These are phyloP conservation scores for Phytophthora uliginosa DNA, from an alignment of 352 stramenopile genomes.

Conservation along the genomic window DNA sequence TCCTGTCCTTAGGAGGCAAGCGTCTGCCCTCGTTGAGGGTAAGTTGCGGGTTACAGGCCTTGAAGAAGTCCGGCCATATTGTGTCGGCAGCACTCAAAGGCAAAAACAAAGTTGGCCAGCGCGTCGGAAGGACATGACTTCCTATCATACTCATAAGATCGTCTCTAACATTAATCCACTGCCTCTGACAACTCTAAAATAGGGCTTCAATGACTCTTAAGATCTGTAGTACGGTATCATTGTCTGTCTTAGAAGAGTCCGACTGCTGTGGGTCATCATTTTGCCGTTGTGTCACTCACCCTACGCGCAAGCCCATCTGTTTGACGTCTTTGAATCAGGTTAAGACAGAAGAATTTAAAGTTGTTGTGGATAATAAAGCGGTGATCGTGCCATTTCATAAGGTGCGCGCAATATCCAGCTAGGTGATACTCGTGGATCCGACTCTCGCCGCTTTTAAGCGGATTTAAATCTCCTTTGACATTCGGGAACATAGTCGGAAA, in stretches of 20 bases:
- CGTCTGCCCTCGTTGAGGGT: not conserved
- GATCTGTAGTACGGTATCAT: not conserved
- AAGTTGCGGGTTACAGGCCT: constrained; percentile 21
- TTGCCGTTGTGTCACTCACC: not conserved
- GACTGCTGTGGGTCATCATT: not conserved
- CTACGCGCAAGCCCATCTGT: constrained; percentile 12
- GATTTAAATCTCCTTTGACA: not conserved
- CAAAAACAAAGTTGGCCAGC: constrained; percentile 32
- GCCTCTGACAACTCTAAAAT: constrained; percentile 11
- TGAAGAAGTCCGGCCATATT: constrained; percentile 30
- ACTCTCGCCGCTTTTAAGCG: not conserved
- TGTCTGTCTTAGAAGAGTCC: not conserved
- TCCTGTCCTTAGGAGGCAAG: not conserved
- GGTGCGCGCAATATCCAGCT: constrained; percentile 16
- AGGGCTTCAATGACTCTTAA: constrained; percentile 19
- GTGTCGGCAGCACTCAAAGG: constrained; percentile 44
- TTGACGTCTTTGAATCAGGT: constrained; percentile 13
- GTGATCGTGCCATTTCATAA: constrained; percentile 15
- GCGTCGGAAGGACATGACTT: constrained; percentile 12
- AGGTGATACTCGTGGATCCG: constrained; percentile 5
- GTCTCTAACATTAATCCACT: constrained; percentile 22
- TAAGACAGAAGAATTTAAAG: constrained; percentile 27
- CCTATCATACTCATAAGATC: constrained; percentile 31
- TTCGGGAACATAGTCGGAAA: constrained; percentile 17
- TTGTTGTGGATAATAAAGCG: constrained; percentile 4